Conservation (phyloP, 805 yeast species). For the Teunomyces panamensis region DNA sequence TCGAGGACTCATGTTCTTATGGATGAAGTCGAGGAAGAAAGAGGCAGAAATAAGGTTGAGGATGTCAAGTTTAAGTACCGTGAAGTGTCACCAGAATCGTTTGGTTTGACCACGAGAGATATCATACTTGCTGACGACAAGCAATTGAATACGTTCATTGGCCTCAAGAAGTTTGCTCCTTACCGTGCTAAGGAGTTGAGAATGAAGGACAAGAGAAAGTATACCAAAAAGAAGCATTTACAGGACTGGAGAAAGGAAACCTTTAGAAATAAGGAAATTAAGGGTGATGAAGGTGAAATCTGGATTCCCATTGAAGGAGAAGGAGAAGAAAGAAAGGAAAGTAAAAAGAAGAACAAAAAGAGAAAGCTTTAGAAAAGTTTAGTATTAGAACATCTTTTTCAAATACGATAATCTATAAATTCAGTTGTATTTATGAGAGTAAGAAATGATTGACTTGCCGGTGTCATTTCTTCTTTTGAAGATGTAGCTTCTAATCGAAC, state of each 20-base stretch:
- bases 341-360: constrained; percentile 4
- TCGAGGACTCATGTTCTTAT: constrained; percentile 61
- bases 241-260: constrained; percentile 88
- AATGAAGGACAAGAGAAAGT: constrained; percentile 78
- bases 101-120: constrained; percentile 81
- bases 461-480: constrained; percentile 25
- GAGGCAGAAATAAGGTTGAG: constrained; percentile 49
- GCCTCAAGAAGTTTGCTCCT: constrained; percentile 91
- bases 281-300: constrained; percentile 32
- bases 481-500: constrained; percentile 22
- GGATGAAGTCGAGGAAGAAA: constrained; percentile 63
- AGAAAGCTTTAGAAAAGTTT: neutral
- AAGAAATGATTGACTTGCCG: constrained; percentile 39
- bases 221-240: constrained; percentile 75
- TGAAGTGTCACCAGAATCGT: constrained; percentile 93
- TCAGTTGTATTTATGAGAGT: constrained; percentile 35
- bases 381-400: neutral
- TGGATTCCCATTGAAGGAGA: constrained; percentile 34
- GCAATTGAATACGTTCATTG: constrained; percentile 78
- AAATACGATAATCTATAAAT: neutral
- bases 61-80: constrained; percentile 73
- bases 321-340: constrained; percentile 6
- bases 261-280: constrained; percentile 57
- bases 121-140: constrained; percentile 87
- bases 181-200: constrained; percentile 74